Evolutionary conservation across 352 stramenopile genomes (phyloP).

Genomic region (Discostella stelligera): DNA sequence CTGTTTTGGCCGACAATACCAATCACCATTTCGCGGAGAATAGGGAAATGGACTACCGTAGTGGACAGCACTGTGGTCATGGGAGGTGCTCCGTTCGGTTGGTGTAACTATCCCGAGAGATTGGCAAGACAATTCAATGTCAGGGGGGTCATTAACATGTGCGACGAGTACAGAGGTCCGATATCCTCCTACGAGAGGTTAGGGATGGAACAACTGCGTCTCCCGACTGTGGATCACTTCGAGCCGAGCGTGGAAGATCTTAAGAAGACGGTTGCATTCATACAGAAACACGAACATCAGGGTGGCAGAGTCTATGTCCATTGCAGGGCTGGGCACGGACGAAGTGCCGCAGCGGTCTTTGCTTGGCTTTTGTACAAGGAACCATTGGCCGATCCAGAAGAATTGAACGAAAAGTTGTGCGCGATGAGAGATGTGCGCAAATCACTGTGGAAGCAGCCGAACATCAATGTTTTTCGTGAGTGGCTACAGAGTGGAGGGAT

Average conservation of each 20-base stretch:
- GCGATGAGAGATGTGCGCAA: slow-evolving; percentile 89
- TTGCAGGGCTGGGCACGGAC: slow-evolving; percentile 93
- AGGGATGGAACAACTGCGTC: slow-evolving; percentile 87
- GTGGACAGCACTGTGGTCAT: slow-evolving; percentile 91
- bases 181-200: slow-evolving; percentile 86
- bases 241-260: slow-evolving; percentile 77
- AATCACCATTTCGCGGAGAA: slow-evolving; percentile 87
- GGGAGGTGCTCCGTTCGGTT: slow-evolving; percentile 89
- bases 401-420: slow-evolving; percentile 88
- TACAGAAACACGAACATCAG: slow-evolving; percentile 84
- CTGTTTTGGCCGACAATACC: slow-evolving; percentile 92
- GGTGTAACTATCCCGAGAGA: slow-evolving; percentile 86
- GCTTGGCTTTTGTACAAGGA: slow-evolving; percentile 87
- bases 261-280: slow-evolving; percentile 53
- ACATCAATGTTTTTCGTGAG: slow-evolving; percentile 83
- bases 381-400: slow-evolving; percentile 79
- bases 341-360: slow-evolving; percentile 88
- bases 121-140: slow-evolving; percentile 85
- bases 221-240: slow-evolving; percentile 89
- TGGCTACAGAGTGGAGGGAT: slow-evolving; percentile 52
- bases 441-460: slow-evolving; percentile 87
- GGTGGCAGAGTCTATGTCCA: slow-evolving; percentile 93
- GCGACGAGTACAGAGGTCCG: slow-evolving; percentile 92
- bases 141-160: slow-evolving; percentile 92
- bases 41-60: slow-evolving; percentile 88